phyloP scores from a whole-genome alignment of 148 eudicot genomes.

The Nepenthes mirabilis region DNA sequence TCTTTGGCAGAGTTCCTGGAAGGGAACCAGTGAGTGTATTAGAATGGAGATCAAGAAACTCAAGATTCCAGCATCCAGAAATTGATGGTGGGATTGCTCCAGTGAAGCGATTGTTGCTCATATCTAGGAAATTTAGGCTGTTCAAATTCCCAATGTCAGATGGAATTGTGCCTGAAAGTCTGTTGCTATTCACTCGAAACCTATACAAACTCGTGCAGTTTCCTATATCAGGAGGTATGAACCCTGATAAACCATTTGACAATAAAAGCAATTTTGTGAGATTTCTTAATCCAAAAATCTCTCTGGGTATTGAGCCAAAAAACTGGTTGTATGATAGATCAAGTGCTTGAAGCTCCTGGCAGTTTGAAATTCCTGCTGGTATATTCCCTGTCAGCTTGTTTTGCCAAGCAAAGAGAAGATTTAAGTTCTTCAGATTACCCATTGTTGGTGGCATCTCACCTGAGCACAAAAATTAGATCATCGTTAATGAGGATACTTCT shows the following conservation, averaged over 20 bases:
- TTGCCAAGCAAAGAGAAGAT: constrained; percentile 81
- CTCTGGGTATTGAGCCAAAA: constrained; percentile 55
- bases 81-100: constrained; percentile 61
- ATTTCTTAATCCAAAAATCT: constrained; percentile 46
- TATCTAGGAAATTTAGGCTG: constrained; percentile 69
- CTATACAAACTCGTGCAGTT: constrained; percentile 77
- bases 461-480: not conserved
- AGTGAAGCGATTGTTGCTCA: constrained; percentile 51
- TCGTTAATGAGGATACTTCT: not conserved
- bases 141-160: constrained; percentile 64
- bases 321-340: constrained; percentile 84
- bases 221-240: constrained; percentile 69
- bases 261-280: constrained; percentile 68
- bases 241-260: constrained; percentile 73
- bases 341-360: constrained; percentile 62
- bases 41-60: constrained; percentile 83
- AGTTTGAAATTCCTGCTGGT: constrained; percentile 53
- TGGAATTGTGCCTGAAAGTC: constrained; percentile 77
- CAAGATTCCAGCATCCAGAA: constrained; percentile 53
- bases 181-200: constrained; percentile 55
- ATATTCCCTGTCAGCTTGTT: constrained; percentile 75
- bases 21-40: constrained; percentile 55
- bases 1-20: constrained; percentile 52
- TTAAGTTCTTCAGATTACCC: constrained; percentile 59
- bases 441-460: constrained; percentile 66